phyloP scores from a whole-genome alignment of 306 rosid species.

The Prunus mongolica region DNA sequence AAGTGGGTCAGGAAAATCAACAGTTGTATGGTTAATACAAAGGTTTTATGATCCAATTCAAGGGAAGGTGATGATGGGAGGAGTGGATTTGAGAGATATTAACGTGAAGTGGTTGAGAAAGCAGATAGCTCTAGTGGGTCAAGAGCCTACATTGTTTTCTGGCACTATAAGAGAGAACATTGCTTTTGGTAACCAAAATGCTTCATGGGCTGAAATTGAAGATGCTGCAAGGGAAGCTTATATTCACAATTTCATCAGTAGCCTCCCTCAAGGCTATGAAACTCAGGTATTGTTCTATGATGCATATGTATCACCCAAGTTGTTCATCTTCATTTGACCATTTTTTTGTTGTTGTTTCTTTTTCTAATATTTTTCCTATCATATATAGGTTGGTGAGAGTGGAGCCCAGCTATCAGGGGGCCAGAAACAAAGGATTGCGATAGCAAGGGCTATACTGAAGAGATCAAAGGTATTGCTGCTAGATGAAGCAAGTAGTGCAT shows the following conservation, averaged over 20 bases:
- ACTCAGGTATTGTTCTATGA: conserved; percentile 52
- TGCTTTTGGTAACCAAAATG: conserved; percentile 64
- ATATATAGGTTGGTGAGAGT: conserved; percentile 61
- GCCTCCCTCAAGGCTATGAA: conserved; percentile 89
- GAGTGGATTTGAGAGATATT: conserved; percentile 65
- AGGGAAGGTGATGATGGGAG: conserved; percentile 75
- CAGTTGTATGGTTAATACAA: conserved; percentile 76
- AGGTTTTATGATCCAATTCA: conserved; percentile 87
- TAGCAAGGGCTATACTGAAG: conserved; percentile 83
- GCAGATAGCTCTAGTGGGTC: conserved; percentile 85
- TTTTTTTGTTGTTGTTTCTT: neutral
- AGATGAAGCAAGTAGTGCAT: conserved; percentile 95
- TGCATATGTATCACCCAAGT: neutral
- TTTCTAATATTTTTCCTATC: neutral
- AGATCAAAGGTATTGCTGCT: conserved; percentile 63
- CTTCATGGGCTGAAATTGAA: conserved; percentile 87
- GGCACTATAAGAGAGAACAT: conserved; percentile 81
- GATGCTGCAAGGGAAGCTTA: conserved; percentile 77
- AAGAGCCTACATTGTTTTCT: conserved; percentile 81
- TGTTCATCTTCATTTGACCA: neutral
- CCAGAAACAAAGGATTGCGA: conserved; percentile 79
- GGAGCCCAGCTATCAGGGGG: conserved; percentile 91
- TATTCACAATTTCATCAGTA: conserved; percentile 74
- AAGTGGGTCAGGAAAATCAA: conserved; percentile 93
- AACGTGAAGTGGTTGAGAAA: conserved; percentile 80